These are phyloP conservation scores for Cryptococcus sp. DNA, from an alignment of 1,284 basidiomycete species.

Conservation along the genomic window DNA sequence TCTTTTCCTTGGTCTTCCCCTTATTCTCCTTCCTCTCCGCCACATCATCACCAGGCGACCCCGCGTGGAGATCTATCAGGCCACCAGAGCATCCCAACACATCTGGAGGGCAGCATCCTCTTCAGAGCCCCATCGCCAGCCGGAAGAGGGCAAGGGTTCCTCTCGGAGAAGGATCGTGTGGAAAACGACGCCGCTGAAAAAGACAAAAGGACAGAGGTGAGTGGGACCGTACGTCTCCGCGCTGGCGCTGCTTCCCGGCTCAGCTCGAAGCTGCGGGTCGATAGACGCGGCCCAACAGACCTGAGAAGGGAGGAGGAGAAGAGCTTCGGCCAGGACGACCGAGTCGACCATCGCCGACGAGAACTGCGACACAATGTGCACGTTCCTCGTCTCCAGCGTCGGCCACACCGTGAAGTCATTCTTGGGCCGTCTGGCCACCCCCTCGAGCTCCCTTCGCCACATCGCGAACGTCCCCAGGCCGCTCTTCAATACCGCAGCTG, in stretches of 20 bases:
- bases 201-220: constrained; percentile 36
- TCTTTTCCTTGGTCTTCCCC: constrained; percentile 13
- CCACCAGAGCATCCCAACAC: constrained; percentile 53
- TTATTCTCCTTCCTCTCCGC: constrained; percentile 51
- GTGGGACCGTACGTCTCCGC: constrained; percentile 13
- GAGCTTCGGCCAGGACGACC: constrained; percentile 37
- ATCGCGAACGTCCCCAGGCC: constrained; percentile 24
- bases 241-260: not conserved
- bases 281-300: not conserved
- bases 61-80: constrained; percentile 3
- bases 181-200: constrained; percentile 33
- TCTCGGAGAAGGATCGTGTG: constrained; percentile 43
- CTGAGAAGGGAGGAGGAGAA: constrained; percentile 31
- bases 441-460: constrained; percentile 24
- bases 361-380: constrained; percentile 69
- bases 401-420: constrained; percentile 25
- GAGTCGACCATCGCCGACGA: constrained; percentile 54
- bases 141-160: constrained; percentile 59
- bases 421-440: constrained; percentile 41
- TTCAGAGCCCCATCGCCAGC: constrained; percentile 41
- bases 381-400: constrained; percentile 56
- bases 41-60: no score
- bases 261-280: not conserved
- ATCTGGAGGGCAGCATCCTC: constrained; percentile 41
- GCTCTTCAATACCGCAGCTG: constrained; percentile 60